These are phyloP conservation scores for Paracorniculantispora psalliotae DNA, from an alignment of 2,329 filamentous ascomycete species.

Conservation along the genomic window DNA sequence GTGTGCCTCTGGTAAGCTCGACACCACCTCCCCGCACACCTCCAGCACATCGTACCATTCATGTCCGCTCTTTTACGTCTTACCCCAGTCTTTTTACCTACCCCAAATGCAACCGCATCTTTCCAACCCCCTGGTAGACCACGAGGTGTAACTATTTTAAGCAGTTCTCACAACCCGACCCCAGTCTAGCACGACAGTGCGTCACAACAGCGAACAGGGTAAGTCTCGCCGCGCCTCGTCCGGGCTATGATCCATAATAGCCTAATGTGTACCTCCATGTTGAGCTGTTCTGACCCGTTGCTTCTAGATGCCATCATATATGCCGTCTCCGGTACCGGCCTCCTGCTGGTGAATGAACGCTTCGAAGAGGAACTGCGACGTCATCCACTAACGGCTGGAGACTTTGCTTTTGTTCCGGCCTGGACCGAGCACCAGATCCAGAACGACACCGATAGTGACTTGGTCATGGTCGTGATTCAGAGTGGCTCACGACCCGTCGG, in stretches of 20 bases:
- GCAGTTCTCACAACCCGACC: conserved; percentile 60
- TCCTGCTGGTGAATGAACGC: conserved; percentile 53
- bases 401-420: conserved; percentile 66
- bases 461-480: conserved; percentile 62
- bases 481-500: conserved; percentile 57
- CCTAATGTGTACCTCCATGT: neutral
- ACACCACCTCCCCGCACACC: neutral
- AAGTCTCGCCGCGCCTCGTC: conserved; percentile 19
- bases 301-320: conserved; percentile 62
- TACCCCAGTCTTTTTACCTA: conserved; percentile 2
- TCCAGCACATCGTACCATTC: neutral
- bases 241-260: neutral
- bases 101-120: conserved; percentile 12
- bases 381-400: conserved; percentile 55
- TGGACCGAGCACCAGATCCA: conserved; percentile 67
- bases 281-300: conserved; percentile 9
- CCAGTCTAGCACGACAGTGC: conserved; percentile 55
- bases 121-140: neutral
- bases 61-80: conserved; percentile 2
- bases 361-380: conserved; percentile 47
- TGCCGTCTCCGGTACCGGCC: conserved; percentile 55
- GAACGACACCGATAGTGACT: conserved; percentile 57
- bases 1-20: conserved; percentile 57
- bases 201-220: conserved; percentile 68
- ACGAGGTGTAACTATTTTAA: conserved; percentile 21